Evolutionary conservation across 2,329 filamentous ascomycete genomes (phyloP), one percentile per base, ranked within the genome.

Genomic region (Madurella fahalii): DNA sequence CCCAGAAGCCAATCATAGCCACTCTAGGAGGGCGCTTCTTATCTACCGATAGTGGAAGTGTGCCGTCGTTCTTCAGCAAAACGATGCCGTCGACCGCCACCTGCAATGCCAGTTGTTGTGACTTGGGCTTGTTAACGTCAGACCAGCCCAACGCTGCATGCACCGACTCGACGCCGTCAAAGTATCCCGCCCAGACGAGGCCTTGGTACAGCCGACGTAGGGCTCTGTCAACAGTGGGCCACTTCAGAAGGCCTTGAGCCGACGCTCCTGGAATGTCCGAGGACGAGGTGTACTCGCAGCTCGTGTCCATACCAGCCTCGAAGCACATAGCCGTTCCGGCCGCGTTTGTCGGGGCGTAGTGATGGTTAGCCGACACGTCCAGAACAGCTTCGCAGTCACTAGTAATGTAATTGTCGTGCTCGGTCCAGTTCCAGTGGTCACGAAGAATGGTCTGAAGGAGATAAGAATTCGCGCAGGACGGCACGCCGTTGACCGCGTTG

Each of bases 371-470:
- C n/a, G 64, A 58, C 9, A 64, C 61, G 41, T 63, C 61, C 25
- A 52, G 48, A 3, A 66, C 71, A 59, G 85, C 79, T 55, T 84
- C 83, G 60, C 86, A 89, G 63, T 89, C 85, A 15, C 78, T 81
- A 0, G 81, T 83, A 37, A 89, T 76, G 64, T 79, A 86, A 57
- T 86, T 80, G 47, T 83, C 77, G 42, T 81, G 75, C 2, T 78
- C 74, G 0, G 76, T 80, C 76, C 84, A 89, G 42, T 74, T 76
- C 81, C 85, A 89, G 62, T 83, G 80, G 43, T 86, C 78, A 1
- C 86, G 77, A 2, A 89, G 73, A 13, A 89, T 47, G 5, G 53
- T 72, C 0, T 79, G 79, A 58, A 88, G 73, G 1, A 89, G 74
- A 59, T 83, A 89, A 0, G 74, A 72, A 59, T 81, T 80, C 0